Evolutionary conservation across 1,139 yeast genomes (phyloP).

Genomic region (Candida pseudoviswanathii): DNA sequence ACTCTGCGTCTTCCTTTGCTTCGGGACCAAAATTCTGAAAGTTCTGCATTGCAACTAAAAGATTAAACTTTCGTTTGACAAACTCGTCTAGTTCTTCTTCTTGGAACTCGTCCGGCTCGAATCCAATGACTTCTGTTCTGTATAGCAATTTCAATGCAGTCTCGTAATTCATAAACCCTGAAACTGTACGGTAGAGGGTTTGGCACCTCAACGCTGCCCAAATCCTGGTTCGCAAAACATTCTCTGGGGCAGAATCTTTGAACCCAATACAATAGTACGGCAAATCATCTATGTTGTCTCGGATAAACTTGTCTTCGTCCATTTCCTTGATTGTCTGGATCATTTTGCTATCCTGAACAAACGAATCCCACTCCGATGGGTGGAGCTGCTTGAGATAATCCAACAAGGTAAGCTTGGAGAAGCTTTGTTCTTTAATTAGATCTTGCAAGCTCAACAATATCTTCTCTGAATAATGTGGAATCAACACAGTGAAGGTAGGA

Average conservation of each 20-base stretch:
- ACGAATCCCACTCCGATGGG: conserved; percentile 74
- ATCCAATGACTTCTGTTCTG: conserved; percentile 60
- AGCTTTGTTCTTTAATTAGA: conserved; percentile 60
- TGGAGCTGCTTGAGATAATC: conserved; percentile 75
- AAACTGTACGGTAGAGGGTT: conserved; percentile 73
- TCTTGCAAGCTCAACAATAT: conserved; percentile 67
- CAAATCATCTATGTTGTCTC: conserved; percentile 52
- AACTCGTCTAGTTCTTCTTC: conserved; percentile 51
- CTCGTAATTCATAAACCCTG: conserved; percentile 74
- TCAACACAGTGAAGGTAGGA: conserved; percentile 80
- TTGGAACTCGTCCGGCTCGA: conserved; percentile 27
- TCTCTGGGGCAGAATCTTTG: conserved; percentile 61
- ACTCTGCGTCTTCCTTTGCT: conserved; percentile 58
- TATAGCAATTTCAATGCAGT: conserved; percentile 68
- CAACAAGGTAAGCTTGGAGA: conserved; percentile 64
- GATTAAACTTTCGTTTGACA: conserved; percentile 63
- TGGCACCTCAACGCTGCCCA: conserved; percentile 85
- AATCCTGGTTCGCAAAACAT: conserved; percentile 66
- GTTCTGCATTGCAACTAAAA: conserved; percentile 75
- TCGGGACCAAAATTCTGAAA: conserved; percentile 50
- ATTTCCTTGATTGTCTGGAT: conserved; percentile 19
- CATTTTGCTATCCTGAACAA: conserved; percentile 64
- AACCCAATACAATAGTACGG: conserved; percentile 77
- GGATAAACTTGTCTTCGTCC: conserved; percentile 24
- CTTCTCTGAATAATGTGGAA: conserved; percentile 86